These are phyloP conservation scores for Metarhizium robertsii DNA, from an alignment of 2,329 filamentous ascomycete genomes.

Conservation along the genomic window DNA sequence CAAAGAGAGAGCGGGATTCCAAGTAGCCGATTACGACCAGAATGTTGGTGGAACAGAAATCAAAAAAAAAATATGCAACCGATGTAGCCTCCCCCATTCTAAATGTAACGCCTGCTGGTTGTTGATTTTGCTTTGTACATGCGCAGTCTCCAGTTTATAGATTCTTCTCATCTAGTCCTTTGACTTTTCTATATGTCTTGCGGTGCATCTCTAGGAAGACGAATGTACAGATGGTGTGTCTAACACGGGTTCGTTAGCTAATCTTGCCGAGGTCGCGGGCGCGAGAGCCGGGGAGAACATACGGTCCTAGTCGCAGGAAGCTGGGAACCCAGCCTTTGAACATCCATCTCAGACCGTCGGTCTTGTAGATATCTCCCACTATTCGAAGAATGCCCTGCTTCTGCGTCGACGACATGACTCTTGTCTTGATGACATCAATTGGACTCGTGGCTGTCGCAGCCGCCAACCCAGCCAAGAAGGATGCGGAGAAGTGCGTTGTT, in stretches of 20 bases:
- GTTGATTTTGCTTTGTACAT: conserved; percentile 4
- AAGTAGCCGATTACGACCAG: neutral
- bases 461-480: conserved; percentile 69
- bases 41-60: neutral
- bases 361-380: conserved; percentile 56
- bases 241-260: conserved; percentile 14
- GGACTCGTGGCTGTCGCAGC: conserved; percentile 80
- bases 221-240: conserved; percentile 80
- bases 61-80: neutral
- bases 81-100: conserved; percentile 1
- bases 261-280: neutral
- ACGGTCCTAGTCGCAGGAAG: conserved; percentile 56
- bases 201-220: conserved; percentile 82
- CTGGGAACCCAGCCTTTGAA: conserved; percentile 87
- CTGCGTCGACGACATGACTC: conserved; percentile 63
- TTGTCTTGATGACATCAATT: conserved; percentile 82
- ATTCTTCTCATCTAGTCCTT: conserved; percentile 23
- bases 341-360: conserved; percentile 72
- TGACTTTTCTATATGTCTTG: conserved; percentile 56
- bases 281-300: conserved; percentile 21
- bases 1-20: neutral
- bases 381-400: conserved; percentile 45
- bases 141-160: conserved; percentile 12
- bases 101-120: conserved; percentile 1
- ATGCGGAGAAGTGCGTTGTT: conserved; percentile 70